Conservation (phyloP, 768 basidiomycete genomes). For the Boletus pseudo-olivaceus region DNA sequence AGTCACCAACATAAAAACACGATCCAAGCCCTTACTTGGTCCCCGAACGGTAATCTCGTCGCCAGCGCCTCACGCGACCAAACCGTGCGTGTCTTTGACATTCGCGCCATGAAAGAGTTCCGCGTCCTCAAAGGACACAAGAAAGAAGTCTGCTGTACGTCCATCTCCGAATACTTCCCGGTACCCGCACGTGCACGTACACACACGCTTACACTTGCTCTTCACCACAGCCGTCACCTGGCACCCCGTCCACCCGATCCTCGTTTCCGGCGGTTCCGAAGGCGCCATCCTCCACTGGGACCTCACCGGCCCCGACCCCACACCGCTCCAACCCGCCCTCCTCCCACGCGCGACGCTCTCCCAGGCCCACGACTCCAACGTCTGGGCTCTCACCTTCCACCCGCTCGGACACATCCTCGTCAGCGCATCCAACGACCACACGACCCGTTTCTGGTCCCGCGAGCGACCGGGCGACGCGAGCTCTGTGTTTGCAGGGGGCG, state of each 20-base stretch:
- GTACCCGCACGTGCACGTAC: neutral
- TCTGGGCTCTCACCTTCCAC: conserved; percentile 95
- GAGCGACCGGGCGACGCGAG: conserved; percentile 81
- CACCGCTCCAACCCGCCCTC: conserved; percentile 36
- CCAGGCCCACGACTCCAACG: conserved; percentile 97
- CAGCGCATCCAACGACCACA: conserved; percentile 95
- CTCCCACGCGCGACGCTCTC: conserved; percentile 79
- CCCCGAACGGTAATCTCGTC: conserved; percentile 88
- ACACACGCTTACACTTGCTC: neutral
- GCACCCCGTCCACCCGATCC: conserved; percentile 92
- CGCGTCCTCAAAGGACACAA: conserved; percentile 92
- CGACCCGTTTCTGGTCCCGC: conserved; percentile 97
- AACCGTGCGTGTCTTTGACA: conserved; percentile 93
- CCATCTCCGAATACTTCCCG: neutral
- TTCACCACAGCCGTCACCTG: conserved; percentile 66
- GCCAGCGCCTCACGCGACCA: conserved; percentile 96
- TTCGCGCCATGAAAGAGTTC: conserved; percentile 96
- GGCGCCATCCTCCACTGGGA: conserved; percentile 96
- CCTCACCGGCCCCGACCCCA: conserved; percentile 58
- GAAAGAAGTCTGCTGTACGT: conserved; percentile 95
- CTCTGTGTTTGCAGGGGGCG: conserved; percentile 76
- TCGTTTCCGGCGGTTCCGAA: conserved; percentile 93
- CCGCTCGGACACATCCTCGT: conserved; percentile 94
- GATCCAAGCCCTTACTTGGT: conserved; percentile 90
- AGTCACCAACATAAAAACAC: conserved; percentile 98